Conservation (phyloP, 2,329 filamentous ascomycete species). For the Diplodia sapinea region DNA sequence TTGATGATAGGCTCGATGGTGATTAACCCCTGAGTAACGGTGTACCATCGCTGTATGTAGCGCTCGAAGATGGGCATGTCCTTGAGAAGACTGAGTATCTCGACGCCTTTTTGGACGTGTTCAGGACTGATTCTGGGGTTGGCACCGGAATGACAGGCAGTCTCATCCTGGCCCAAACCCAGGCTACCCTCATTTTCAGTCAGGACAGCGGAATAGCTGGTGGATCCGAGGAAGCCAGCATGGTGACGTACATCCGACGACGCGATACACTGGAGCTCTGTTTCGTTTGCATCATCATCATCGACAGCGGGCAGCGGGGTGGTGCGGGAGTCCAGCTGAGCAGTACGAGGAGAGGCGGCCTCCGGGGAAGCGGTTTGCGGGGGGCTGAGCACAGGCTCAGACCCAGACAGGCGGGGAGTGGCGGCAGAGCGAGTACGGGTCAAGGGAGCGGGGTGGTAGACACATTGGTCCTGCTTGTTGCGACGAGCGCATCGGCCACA, state of each 20-base stretch:
- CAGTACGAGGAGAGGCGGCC: background rate
- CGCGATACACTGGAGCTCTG: constrained; percentile 12
- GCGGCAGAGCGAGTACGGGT: constrained; percentile 32
- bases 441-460: constrained; percentile 47
- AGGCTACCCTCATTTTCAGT: constrained; percentile 28
- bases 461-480: constrained; percentile 40
- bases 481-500: constrained; percentile 44
- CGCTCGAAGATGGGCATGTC: constrained; percentile 39
- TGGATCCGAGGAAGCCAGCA: constrained; percentile 28
- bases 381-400: constrained; percentile 21
- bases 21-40: constrained; percentile 42
- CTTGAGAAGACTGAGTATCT: constrained; percentile 40
- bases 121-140: constrained; percentile 18
- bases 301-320: background rate
- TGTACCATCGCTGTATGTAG: constrained; percentile 45
- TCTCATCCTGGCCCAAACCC: constrained; percentile 5
- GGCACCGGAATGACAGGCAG: constrained; percentile 2
- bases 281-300: constrained; percentile 4
- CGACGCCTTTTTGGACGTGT: constrained; percentile 40
- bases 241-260: constrained; percentile 22
- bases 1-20: constrained; percentile 45
- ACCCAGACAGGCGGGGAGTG: background rate
- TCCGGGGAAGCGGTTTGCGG: constrained; percentile 16
- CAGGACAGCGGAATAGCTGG: constrained; percentile 31
- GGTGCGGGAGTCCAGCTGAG: background rate